Evolutionary conservation across 306 rosid species (phyloP).

Genomic region (Quercus suber): DNA sequence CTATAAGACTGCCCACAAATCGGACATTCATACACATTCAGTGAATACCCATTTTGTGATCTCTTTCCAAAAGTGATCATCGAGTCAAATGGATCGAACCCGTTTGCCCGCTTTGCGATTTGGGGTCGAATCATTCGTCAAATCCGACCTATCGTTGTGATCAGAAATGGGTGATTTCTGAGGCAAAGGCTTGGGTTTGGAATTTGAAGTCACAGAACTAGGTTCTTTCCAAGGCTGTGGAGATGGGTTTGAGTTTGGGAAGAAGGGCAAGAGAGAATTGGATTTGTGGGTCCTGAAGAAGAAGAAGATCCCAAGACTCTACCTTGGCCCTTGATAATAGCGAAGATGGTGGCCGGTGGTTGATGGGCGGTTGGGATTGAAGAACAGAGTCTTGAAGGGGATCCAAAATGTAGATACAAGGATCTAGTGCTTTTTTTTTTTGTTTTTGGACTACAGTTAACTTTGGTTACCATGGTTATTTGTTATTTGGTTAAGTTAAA

Average conservation of each 20-base stretch:
- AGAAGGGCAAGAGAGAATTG: slow-evolving; percentile 26
- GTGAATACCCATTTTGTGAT: slow-evolving; percentile 59
- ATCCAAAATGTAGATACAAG: too few relatives aligned
- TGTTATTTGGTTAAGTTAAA: too few relatives aligned
- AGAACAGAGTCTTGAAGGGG: too few relatives aligned
- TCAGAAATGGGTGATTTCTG: slow-evolving; percentile 18
- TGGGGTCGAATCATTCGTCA: slow-evolving; percentile 12
- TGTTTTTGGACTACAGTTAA: too few relatives aligned
- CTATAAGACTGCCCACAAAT: slow-evolving; percentile 59
- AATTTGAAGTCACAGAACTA: slow-evolving; percentile 9
- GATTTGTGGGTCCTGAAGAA: slow-evolving; percentile 39
- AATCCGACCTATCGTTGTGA: slow-evolving; percentile 11
- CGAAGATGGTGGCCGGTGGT: too few relatives aligned
- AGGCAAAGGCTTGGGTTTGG: slow-evolving; percentile 39
- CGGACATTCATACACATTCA: slow-evolving; percentile 71
- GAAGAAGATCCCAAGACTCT: slow-evolving; percentile 83
- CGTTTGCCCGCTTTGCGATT: slow-evolving; percentile 37
- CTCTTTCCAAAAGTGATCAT: slow-evolving; percentile 70
- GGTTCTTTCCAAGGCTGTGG: slow-evolving; percentile 18
- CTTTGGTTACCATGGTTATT: too few relatives aligned
- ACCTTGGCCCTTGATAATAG: slow-evolving; percentile 77
- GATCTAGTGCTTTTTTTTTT: too few relatives aligned
- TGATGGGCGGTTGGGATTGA: too few relatives aligned
- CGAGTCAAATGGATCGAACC: slow-evolving; percentile 86
- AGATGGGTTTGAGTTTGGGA: slow-evolving; percentile 31